Evolutionary conservation across 148 eudicot species (phyloP).

Genomic region (Rhododendron molle): DNA sequence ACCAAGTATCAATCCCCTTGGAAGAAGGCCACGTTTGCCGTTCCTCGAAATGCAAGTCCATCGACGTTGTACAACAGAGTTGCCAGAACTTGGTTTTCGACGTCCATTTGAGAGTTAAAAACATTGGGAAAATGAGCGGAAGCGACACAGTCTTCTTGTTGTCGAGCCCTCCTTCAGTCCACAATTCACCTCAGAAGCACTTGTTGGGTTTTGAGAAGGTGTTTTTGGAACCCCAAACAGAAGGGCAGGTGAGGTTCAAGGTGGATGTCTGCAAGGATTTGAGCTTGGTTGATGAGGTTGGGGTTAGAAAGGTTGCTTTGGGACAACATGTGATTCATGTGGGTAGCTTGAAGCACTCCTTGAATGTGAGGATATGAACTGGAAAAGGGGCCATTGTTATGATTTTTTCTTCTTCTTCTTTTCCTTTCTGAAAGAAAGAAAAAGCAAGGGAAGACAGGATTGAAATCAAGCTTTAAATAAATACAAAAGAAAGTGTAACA

Average conservation of each 20-base stretch:
- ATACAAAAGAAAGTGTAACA: neutral
- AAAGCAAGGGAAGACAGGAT: neutral
- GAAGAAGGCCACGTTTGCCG: conserved; percentile 52
- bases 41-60: conserved; percentile 51
- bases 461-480: neutral
- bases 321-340: conserved; percentile 69
- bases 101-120: conserved; percentile 53
- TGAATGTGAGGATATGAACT: conserved; percentile 38
- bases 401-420: neutral
- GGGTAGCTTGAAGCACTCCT: conserved; percentile 58
- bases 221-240: conserved; percentile 44
- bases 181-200: conserved; percentile 71
- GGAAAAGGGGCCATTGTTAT: too few relatives aligned
- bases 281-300: conserved; percentile 73
- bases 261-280: conserved; percentile 80
- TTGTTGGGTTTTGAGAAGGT: conserved; percentile 72
- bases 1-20: conserved; percentile 42
- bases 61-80: conserved; percentile 43
- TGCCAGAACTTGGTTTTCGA: conserved; percentile 48
- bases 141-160: conserved; percentile 65
- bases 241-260: conserved; percentile 47
- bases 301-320: conserved; percentile 57
- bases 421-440: neutral
- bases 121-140: conserved; percentile 53
- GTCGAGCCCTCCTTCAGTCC: conserved; percentile 54